Conservation (phyloP, 1,284 basidiomycete species). For the Erythrobasidium hasegawianum region DNA sequence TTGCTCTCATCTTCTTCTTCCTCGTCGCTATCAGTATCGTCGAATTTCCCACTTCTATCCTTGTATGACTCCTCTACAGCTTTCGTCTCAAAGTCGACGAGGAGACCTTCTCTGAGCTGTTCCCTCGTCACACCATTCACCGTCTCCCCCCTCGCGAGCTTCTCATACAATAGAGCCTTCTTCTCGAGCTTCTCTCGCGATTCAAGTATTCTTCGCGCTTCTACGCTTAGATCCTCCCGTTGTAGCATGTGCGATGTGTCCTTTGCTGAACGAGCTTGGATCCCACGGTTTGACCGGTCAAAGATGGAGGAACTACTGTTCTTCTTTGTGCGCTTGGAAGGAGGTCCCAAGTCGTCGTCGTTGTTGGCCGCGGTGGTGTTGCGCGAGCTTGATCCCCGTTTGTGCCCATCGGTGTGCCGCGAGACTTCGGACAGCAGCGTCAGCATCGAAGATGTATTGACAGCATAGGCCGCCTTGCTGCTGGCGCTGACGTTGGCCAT, state of each 20-base stretch:
- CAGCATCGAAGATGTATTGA: slow-evolving; percentile 34
- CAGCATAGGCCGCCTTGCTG: slow-evolving; percentile 13
- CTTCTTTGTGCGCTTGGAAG: not conserved
- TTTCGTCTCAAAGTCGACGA: slow-evolving; percentile 81
- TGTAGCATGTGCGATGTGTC: slow-evolving; percentile 27
- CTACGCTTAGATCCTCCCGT: slow-evolving; percentile 14
- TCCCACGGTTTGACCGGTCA: slow-evolving; percentile 29
- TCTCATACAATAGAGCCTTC: slow-evolving; percentile 42
- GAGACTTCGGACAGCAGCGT: slow-evolving; percentile 30
- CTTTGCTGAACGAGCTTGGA: slow-evolving; percentile 19
- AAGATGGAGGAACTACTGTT: slow-evolving; percentile 17
- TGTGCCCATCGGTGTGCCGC: slow-evolving; percentile 20
- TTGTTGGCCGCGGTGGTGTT: not conserved
- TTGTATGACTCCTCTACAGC: slow-evolving; percentile 56
- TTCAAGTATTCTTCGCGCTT: slow-evolving; percentile 25
- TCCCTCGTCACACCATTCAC: slow-evolving; percentile 64
- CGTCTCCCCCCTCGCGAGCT: slow-evolving; percentile 35
- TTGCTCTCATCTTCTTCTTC: slow-evolving; percentile 40
- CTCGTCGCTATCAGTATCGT: slow-evolving; percentile 54
- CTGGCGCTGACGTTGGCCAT: not conserved
- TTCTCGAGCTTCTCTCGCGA: slow-evolving; percentile 37
- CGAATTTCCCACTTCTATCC: slow-evolving; percentile 49
- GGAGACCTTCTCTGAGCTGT: slow-evolving; percentile 65
- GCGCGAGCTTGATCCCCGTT: slow-evolving; percentile 12
- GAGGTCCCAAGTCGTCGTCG: not conserved